Evolutionary conservation across 345 rosid genomes (phyloP), one percentile per base, ranked within the genome.

Genomic region (Hibiscus trionum): DNA sequence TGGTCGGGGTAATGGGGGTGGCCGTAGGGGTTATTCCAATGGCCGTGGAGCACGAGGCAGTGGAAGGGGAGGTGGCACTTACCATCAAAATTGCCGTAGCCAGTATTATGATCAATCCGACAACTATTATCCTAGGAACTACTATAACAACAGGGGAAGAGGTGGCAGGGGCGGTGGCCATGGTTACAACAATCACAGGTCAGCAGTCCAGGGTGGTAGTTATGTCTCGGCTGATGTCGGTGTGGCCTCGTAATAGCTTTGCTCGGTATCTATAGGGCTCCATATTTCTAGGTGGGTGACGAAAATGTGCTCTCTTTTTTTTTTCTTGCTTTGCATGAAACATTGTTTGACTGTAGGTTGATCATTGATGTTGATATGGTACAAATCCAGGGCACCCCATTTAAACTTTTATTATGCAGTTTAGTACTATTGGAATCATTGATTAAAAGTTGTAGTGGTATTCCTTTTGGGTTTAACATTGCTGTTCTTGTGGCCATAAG

Each of bases 41-140:
- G 96, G 91, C 26, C 88, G 88, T 49, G 93, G 97, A 31, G 93
- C 97, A 56, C 82, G 90, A 44, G 73, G 81, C 37, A 81, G 91
- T 21, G 86, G 90, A 53, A 87, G 96, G 72, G 88, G 91, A 66
- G 88, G 85, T 69, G 88, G 86, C 9, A 3, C 11, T 53, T n/a
- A 17, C 65, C 82, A 89, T 77, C 86, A 84, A 76, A 90, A 88
- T 80, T 97, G 94, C 59, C 86, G 92, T 6, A 65, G 70, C 75
- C 85, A 84, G 35, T 81, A 84, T 68, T 79, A 89, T 61, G 97
- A 92, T 27, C 88, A 88, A 49, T 81, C 89, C 1, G 89, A 84
- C 55, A 89, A 86, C 72, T 90, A 86, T 73, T 78, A 86, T 75
- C 88, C 79, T 2, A 92, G 94, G 75, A 85, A 80, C 89, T 81